Conservation (phyloP, 2,329 filamentous ascomycete species). For the Aspergillus quadrilineatus region DNA sequence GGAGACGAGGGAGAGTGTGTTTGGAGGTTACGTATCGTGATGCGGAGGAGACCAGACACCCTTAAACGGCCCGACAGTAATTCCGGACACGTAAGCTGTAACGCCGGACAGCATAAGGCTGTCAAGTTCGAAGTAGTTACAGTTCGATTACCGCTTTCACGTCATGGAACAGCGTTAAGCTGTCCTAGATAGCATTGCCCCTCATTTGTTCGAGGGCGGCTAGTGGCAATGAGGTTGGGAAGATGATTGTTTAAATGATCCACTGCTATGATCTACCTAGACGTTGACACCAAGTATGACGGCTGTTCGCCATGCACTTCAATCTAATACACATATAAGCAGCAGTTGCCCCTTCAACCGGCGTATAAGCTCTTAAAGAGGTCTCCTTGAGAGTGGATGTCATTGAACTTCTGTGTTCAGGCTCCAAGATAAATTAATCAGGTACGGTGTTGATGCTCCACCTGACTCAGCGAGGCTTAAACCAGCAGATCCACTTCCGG, state of each 20-base stretch:
- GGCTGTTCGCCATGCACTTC: too few species aligned
- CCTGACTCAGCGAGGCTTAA: slow-evolving; percentile 22
- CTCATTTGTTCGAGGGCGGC: not conserved
- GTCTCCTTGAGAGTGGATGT: not conserved
- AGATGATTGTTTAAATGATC: not conserved
- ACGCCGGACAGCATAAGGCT: not conserved
- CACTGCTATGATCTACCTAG: not conserved
- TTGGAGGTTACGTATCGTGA: slow-evolving; percentile 15
- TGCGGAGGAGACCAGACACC: slow-evolving; percentile 30
- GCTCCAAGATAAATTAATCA: not conserved
- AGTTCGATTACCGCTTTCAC: not conserved
- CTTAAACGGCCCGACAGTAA: slow-evolving; percentile 35
- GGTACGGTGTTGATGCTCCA: slow-evolving; percentile 7
- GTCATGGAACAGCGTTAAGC: not conserved
- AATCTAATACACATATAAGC: too few species aligned
- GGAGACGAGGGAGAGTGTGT: slow-evolving; percentile 8
- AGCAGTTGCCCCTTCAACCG: too few species aligned
- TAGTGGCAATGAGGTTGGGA: not conserved
- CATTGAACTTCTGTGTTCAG: too few species aligned
- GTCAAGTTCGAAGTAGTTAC: not conserved
- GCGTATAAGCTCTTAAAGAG: too few species aligned
- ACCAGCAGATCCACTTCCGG: slow-evolving; percentile 8
- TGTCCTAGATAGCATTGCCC: not conserved
- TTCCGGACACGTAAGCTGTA: slow-evolving; percentile 28
- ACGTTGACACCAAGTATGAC: not conserved